Conservation (phyloP, 768 basidiomycete species). For the Pulveroboletus sp. region DNA sequence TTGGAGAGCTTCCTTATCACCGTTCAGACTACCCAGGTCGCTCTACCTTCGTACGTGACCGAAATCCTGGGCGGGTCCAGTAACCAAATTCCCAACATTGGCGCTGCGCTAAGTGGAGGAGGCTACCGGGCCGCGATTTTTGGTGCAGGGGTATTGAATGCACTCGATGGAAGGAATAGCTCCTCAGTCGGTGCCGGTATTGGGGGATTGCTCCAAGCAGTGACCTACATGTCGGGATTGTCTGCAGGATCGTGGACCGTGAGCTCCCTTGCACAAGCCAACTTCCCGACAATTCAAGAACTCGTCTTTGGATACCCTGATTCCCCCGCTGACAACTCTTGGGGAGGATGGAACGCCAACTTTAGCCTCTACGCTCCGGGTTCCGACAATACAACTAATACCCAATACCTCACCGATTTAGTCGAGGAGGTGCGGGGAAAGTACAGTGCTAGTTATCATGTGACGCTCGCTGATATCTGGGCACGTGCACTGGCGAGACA, state of each 20-base stretch:
- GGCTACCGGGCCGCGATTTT: slow-evolving; percentile 53
- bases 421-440: slow-evolving; percentile 29
- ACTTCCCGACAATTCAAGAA: slow-evolving; percentile 38
- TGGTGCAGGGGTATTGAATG: slow-evolving; percentile 47
- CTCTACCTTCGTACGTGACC: slow-evolving; percentile 34
- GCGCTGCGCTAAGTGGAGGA: slow-evolving; percentile 53
- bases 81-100: slow-evolving; percentile 34
- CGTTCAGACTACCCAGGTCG: slow-evolving; percentile 27
- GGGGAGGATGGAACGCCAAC: slow-evolving; percentile 33
- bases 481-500: slow-evolving; percentile 30
- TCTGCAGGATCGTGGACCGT: slow-evolving; percentile 41
- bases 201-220: slow-evolving; percentile 49
- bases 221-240: slow-evolving; percentile 50
- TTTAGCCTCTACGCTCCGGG: slow-evolving; percentile 20
- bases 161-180: slow-evolving; percentile 46
- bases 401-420: slow-evolving; percentile 16
- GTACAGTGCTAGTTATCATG: slow-evolving; percentile 24
- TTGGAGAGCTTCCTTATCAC: slow-evolving; percentile 39
- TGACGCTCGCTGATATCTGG: slow-evolving; percentile 31
- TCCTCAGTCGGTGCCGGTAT: slow-evolving; percentile 38
- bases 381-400: slow-evolving; percentile 11
- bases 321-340: slow-evolving; percentile 18
- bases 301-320: slow-evolving; percentile 31
- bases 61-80: slow-evolving; percentile 24
- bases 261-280: slow-evolving; percentile 38